Conservation (phyloP, 129 eudicot genomes). For the Helianthus annuus region DNA sequence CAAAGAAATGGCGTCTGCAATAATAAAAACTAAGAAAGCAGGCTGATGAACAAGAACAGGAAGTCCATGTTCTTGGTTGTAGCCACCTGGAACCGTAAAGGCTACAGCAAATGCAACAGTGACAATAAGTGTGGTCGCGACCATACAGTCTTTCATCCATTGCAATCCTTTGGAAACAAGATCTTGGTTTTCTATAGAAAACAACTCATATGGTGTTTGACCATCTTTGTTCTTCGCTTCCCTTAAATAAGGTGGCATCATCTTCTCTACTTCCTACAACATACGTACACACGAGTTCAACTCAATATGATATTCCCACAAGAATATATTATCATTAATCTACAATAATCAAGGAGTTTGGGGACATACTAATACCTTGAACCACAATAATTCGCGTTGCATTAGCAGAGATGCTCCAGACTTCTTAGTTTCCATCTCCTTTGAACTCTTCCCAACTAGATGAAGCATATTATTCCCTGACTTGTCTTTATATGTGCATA, state of each 20-base stretch:
- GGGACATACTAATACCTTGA: constrained; percentile 31
- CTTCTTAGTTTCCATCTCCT: constrained; percentile 17
- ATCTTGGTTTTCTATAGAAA: constrained; percentile 10
- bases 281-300: background rate
- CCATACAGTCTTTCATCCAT: constrained; percentile 19
- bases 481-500: background rate
- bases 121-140: constrained; percentile 9
- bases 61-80: constrained; percentile 9
- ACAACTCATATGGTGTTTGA: constrained; percentile 23
- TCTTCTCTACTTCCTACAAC: constrained; percentile 15
- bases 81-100: constrained; percentile 23
- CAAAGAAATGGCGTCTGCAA: constrained; percentile 28
- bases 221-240: constrained; percentile 5
- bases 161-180: constrained; percentile 2
- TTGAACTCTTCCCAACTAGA: constrained; percentile 40
- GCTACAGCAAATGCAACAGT: constrained; percentile 33
- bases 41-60: constrained; percentile 10
- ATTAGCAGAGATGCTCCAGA: constrained; percentile 38
- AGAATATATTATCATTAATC: too few relatives aligned
- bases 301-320: background rate
- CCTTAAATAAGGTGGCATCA: constrained; percentile 2
- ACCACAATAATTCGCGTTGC: constrained; percentile 45
- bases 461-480: constrained; percentile 29
- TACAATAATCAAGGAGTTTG: background rate
- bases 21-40: constrained; percentile 15